phyloP scores from a whole-genome alignment of 352 stramenopile genomes.

The Globisporangium abappressorium region DNA sequence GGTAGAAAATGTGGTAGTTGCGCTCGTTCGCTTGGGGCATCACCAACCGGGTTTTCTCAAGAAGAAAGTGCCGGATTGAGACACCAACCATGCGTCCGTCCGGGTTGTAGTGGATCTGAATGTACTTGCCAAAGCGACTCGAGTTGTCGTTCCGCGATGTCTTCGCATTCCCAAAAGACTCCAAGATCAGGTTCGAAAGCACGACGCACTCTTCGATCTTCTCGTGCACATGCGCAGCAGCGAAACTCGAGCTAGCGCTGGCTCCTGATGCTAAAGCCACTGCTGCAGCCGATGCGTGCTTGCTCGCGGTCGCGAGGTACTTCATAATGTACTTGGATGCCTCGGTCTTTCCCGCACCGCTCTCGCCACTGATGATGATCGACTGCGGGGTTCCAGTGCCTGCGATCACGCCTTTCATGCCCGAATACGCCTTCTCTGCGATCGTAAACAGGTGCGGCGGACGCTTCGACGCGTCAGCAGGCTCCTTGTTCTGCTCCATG shows the following conservation, averaged over 20 bases:
- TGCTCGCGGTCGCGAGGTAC: constrained; percentile 77
- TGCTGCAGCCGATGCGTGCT: constrained; percentile 30
- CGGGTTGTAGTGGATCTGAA: constrained; percentile 79
- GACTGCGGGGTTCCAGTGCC: constrained; percentile 78
- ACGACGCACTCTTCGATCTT: constrained; percentile 83
- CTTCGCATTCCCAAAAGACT: constrained; percentile 86
- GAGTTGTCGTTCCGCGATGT: constrained; percentile 88
- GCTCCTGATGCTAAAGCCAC: constrained; percentile 2
- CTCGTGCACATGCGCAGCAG: constrained; percentile 46
- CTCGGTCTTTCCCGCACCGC: constrained; percentile 92
- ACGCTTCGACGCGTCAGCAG: constrained; percentile 23
- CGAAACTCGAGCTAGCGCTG: constrained; percentile 8
- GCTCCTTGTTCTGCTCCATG: constrained; percentile 47
- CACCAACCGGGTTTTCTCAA: constrained; percentile 80
- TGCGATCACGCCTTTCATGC: constrained; percentile 60
- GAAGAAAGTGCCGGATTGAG: constrained; percentile 74
- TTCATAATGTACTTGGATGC: constrained; percentile 94
- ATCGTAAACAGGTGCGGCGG: constrained; percentile 81
- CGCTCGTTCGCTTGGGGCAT: constrained; percentile 65
- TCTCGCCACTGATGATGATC: constrained; percentile 94
- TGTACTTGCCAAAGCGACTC: constrained; percentile 91
- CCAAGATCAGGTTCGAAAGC: constrained; percentile 77
- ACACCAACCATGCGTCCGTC: constrained; percentile 74
- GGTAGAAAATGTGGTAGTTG: constrained; percentile 87
- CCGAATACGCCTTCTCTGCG: constrained; percentile 69